Percentiles rank a stretch among this genome's conserved stretches.
phyloP scores from a whole-genome alignment of 768 basidiomycete genomes.

The Pluteus cervinus region DNA sequence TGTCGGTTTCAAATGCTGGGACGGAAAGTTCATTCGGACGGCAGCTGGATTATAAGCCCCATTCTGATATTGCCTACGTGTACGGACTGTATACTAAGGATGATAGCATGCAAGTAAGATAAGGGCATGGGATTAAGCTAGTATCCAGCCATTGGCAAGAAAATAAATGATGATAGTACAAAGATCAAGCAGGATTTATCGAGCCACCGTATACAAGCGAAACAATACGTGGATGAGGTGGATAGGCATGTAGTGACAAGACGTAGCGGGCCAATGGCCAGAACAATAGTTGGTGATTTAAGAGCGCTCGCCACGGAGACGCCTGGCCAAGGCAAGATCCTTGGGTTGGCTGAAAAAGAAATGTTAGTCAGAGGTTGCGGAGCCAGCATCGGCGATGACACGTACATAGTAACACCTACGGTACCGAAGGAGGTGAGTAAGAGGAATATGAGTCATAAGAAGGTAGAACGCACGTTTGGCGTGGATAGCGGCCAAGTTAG shows the following conservation, averaged over 20 bases:
- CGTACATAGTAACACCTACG: constrained; percentile 53
- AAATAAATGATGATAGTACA: too few relatives aligned
- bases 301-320: constrained; percentile 82
- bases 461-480: constrained; percentile 59
- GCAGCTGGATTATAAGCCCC: constrained; percentile 21
- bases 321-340: constrained; percentile 82
- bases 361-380: constrained; percentile 14
- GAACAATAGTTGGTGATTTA: constrained; percentile 28
- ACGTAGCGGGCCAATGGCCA: neutral
- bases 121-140: too few relatives aligned
- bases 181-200: too few relatives aligned
- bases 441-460: neutral
- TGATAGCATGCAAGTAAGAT: too few relatives aligned
- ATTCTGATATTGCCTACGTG: too few relatives aligned
- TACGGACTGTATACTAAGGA: too few relatives aligned
- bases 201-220: too few relatives aligned
- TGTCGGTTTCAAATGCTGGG: constrained; percentile 45
- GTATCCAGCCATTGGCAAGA: too few relatives aligned
- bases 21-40: constrained; percentile 39
- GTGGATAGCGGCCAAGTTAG: constrained; percentile 88
- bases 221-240: too few relatives aligned
- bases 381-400: constrained; percentile 6
- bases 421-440: neutral
- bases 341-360: constrained; percentile 62
- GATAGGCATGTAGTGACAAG: constrained; percentile 2